Evolutionary conservation across 805 yeast genomes (phyloP).

Genomic region (Lachancea cidri): DNA sequence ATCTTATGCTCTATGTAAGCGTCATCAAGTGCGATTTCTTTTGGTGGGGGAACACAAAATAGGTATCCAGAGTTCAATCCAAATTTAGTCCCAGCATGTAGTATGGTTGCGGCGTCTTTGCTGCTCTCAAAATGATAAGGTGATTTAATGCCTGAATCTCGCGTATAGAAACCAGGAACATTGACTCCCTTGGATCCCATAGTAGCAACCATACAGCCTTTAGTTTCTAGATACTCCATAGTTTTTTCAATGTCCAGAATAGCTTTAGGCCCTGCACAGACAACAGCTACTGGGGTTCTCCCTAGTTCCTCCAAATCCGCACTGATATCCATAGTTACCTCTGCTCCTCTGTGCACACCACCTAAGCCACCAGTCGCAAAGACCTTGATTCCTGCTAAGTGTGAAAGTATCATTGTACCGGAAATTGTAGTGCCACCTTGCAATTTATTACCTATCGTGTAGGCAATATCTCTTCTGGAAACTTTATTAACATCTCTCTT

Average conservation of each 20-base stretch:
- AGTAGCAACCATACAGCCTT: constrained; percentile 83
- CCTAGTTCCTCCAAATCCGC: constrained; percentile 86
- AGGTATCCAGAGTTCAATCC: constrained; percentile 61
- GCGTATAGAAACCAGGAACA: constrained; percentile 78
- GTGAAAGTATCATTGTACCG: constrained; percentile 78
- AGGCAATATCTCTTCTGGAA: constrained; percentile 75
- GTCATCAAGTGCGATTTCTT: constrained; percentile 50
- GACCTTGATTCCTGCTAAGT: constrained; percentile 69
- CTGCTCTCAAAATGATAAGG: constrained; percentile 58
- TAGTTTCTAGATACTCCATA: constrained; percentile 82
- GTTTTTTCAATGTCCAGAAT: constrained; percentile 77
- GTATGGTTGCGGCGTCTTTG: constrained; percentile 56
- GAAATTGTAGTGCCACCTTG: constrained; percentile 90
- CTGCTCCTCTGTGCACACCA: constrained; percentile 82
- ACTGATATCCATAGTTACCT: constrained; percentile 69
- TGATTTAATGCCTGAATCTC: constrained; percentile 67
- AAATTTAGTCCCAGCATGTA: constrained; percentile 46
- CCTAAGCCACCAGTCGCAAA: constrained; percentile 95
- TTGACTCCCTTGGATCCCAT: constrained; percentile 45
- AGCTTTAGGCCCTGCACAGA: constrained; percentile 87
- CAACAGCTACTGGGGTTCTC: constrained; percentile 80
- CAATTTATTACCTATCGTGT: constrained; percentile 55
- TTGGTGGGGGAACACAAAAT: constrained; percentile 81
- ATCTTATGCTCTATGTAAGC: constrained; percentile 51
- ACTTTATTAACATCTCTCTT: constrained; percentile 46